These are phyloP conservation scores for Cotoneaster glaucophyllus DNA, from an alignment of 306 rosid genomes.

Conservation along the genomic window DNA sequence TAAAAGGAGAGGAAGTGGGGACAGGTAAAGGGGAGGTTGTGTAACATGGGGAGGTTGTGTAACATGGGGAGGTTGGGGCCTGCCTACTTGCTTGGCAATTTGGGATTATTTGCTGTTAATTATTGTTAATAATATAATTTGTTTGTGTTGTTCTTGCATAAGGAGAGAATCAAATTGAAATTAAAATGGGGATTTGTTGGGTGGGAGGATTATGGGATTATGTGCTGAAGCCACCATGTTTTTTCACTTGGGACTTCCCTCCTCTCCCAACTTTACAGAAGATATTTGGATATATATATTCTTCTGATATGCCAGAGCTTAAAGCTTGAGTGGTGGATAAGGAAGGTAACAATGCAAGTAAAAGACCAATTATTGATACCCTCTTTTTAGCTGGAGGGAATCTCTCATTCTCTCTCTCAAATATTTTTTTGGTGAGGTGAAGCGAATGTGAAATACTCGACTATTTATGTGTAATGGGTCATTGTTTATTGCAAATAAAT, in stretches of 20 bases:
- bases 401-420: constrained; percentile 23
- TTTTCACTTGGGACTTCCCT: constrained; percentile 24
- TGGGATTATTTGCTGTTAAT: constrained; percentile 26
- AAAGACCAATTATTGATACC: constrained; percentile 46
- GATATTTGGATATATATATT: constrained; percentile 19
- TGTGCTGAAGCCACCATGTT: constrained; percentile 18
- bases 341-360: constrained; percentile 47
- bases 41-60: constrained; percentile 79
- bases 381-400: constrained; percentile 55
- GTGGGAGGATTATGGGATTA: constrained; percentile 1
- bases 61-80: constrained; percentile 80
- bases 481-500: too few species aligned
- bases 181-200: constrained; percentile 18
- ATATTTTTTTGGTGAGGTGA: constrained; percentile 6
- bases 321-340: constrained; percentile 52
- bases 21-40: constrained; percentile 31
- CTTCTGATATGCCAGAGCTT: constrained; percentile 12
- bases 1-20: constrained; percentile 34
- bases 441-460: neutral
- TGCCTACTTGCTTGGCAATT: constrained; percentile 58
- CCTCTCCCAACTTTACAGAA: constrained; percentile 11
- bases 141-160: neutral
- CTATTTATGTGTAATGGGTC: too few species aligned
- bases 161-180: constrained; percentile 31
- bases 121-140: constrained; percentile 10